Percentiles rank a stretch among this genome's conserved stretches.
These are phyloP conservation scores for Kazachstania taianensis DNA, from an alignment of 805 yeast species.

Conservation along the genomic window DNA sequence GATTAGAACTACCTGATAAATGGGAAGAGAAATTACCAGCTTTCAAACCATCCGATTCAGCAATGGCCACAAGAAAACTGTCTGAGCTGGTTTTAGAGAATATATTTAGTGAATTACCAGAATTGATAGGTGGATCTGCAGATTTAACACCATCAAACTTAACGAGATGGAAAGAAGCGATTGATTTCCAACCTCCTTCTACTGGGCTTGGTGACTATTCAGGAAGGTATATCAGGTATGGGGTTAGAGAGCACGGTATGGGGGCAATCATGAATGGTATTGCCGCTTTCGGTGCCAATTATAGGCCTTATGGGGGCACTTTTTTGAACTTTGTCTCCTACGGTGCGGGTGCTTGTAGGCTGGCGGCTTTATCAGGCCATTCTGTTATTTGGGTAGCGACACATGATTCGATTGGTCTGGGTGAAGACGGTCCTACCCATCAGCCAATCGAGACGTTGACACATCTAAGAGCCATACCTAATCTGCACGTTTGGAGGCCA, in stretches of 20 bases:
- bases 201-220: slow-evolving; percentile 73
- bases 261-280: slow-evolving; percentile 98
- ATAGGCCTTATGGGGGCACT: slow-evolving; percentile 91
- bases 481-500: slow-evolving; percentile 82
- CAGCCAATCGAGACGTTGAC: slow-evolving; percentile 87
- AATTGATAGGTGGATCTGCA: slow-evolving; percentile 95
- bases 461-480: slow-evolving; percentile 78
- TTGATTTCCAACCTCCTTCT: slow-evolving; percentile 85
- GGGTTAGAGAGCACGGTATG: slow-evolving; percentile 99
- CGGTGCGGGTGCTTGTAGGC: slow-evolving; percentile 81
- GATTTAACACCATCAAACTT: slow-evolving; percentile 95
- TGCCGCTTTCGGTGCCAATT: slow-evolving; percentile 76
- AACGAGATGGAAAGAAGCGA: slow-evolving; percentile 76
- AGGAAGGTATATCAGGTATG: slow-evolving; percentile 93
- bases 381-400: slow-evolving; percentile 84
- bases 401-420: slow-evolving; percentile 82
- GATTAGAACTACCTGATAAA: slow-evolving; percentile 66
- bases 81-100: slow-evolving; percentile 68
- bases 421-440: slow-evolving; percentile 92
- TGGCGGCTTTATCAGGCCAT: slow-evolving; percentile 73
- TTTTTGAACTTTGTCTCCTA: slow-evolving; percentile 87
- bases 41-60: slow-evolving; percentile 66
- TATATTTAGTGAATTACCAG: slow-evolving; percentile 62
- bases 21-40: slow-evolving; percentile 75
- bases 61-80: slow-evolving; percentile 90